Conservation (phyloP, 805 yeast species). For the Sugiyamaella mastotermitis region DNA sequence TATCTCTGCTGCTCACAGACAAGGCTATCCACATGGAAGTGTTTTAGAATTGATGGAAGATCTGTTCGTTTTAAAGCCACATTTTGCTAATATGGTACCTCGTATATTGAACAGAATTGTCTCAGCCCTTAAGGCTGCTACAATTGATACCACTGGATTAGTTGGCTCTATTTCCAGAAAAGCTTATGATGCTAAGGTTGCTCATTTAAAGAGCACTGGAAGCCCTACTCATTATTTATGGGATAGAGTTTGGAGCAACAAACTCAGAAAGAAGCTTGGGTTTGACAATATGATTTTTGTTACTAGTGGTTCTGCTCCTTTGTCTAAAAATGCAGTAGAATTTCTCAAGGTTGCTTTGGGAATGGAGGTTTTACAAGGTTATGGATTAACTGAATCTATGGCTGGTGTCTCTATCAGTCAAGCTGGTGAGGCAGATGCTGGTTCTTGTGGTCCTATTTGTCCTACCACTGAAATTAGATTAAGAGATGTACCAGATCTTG, state of each 20-base stretch:
- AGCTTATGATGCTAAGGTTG: slow-evolving; percentile 39
- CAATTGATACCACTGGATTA: slow-evolving; percentile 39
- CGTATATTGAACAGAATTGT: slow-evolving; percentile 58
- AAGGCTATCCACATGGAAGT: slow-evolving; percentile 53
- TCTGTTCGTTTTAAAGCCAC: slow-evolving; percentile 48
- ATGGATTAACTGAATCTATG: slow-evolving; percentile 67
- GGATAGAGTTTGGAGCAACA: slow-evolving; percentile 36
- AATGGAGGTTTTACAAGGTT: slow-evolving; percentile 58
- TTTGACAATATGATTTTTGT: slow-evolving; percentile 38
- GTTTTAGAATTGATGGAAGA: slow-evolving; percentile 54
- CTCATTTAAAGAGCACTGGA: slow-evolving; percentile 30
- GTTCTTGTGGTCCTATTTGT: slow-evolving; percentile 58
- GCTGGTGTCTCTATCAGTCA: slow-evolving; percentile 48
- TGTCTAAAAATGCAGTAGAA: slow-evolving; percentile 52
- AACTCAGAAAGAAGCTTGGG: slow-evolving; percentile 44
- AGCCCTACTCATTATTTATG: slow-evolving; percentile 33
- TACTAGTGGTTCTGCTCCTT: slow-evolving; percentile 64
- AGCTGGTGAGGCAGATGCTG: slow-evolving; percentile 41
- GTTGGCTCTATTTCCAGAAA: slow-evolving; percentile 37
- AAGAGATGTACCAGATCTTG: slow-evolving; percentile 60
- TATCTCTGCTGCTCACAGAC: slow-evolving; percentile 41
- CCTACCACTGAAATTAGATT: slow-evolving; percentile 52
- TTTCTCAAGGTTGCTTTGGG: slow-evolving; percentile 60
- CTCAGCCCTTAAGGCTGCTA: slow-evolving; percentile 49
- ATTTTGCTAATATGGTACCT: slow-evolving; percentile 53